Base-by-base conservation (phyloP, 2,329 filamentous ascomycete genomes). In the Cyclaneusma minus region DNA sequence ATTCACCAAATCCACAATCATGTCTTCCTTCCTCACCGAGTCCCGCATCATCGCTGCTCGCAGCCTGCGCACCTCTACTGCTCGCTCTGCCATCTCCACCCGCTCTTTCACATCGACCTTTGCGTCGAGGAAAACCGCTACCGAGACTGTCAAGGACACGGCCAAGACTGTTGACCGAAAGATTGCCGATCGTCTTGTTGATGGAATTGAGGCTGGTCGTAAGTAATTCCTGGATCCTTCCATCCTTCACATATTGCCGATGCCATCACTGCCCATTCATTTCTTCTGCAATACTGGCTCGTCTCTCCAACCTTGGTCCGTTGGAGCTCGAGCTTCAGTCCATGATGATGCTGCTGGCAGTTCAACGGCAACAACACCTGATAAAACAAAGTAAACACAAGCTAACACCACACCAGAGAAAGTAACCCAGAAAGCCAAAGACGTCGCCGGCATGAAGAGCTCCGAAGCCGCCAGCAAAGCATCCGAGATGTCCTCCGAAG, bases 121-220 rank as follows among this genome's bases (percentile, higher is more conserved):
- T 7, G 45, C 47, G 2, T 37, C 49, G 6, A 54, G 54, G 24
- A 70, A 68, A 51, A 52, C 56, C 7, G 51, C 59, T 3, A 52
- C 61, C 27, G 64, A 73, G 30, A 38, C 56, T 0, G 61, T 64
- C 39, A 76, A 73, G 49, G 68, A 75, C 34, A 58, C 59, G 3
- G 48, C 67, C 30, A 70, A 74, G 50, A 52, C 50, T 5, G 65
- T 72, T 5, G 67, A 76, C 51, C 58, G 66, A 16, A 58, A 53
- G 25, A 65, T 76, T 21, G 62, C 63, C 32, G 62, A 70, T 44
- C 73, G 69, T 44, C 43, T 76, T 11, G 63, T 73, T 15, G 64
- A 68, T 20, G 68, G 66, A 10, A 69, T 77, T 43, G 57, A 76
- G 37, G 52, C 56, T 24, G 61, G 62, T 25, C 48, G 71, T 73